These are phyloP conservation scores for Marchantia polymorpha DNA, from an alignment of 225 moss, liverwort and hornwort genomes.

Conservation along the genomic window DNA sequence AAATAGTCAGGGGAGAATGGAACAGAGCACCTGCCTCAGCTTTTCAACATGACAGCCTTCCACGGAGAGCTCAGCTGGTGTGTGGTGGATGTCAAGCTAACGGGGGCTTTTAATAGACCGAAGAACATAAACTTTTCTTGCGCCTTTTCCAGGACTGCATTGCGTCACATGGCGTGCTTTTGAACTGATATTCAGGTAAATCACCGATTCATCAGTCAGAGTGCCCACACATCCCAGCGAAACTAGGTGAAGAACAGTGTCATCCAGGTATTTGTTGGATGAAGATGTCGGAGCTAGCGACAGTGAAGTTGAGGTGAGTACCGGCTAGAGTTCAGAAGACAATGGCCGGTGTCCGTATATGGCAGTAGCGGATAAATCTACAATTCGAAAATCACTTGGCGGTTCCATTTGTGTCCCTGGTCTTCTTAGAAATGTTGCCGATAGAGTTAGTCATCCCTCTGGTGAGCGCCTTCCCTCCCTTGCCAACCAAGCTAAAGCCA, in stretches of 20 bases:
- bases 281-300: constrained; percentile 7
- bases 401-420: constrained; percentile 25
- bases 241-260: not conserved
- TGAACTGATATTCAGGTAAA: not conserved
- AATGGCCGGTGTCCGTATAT: constrained; percentile 2
- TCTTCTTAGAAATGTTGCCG: constrained; percentile 37
- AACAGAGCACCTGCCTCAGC: constrained; percentile 24
- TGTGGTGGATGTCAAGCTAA: not conserved
- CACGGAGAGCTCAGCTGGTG: not conserved
- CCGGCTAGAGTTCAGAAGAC: constrained; percentile 16
- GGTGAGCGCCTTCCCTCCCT: constrained; percentile 55
- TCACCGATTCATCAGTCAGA: not conserved
- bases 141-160: constrained; percentile 1
- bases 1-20: constrained; percentile 18
- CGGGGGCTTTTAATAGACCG: constrained; percentile 17
- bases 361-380: constrained; percentile 16
- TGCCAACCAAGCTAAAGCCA: constrained; percentile 58
- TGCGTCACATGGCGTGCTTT: constrained; percentile 3
- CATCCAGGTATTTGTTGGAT: constrained; percentile 4
- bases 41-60: constrained; percentile 15
- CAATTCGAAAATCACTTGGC: not conserved
- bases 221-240: constrained; percentile 7
- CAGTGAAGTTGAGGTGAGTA: constrained; percentile 16
- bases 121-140: constrained; percentile 3
- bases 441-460: constrained; percentile 51